A percentile compares a stretch with the other conserved stretches of the same genome.
Evolutionary conservation across 163 green algal species (phyloP).

Genomic region (Prototheca wickerhamii): DNA sequence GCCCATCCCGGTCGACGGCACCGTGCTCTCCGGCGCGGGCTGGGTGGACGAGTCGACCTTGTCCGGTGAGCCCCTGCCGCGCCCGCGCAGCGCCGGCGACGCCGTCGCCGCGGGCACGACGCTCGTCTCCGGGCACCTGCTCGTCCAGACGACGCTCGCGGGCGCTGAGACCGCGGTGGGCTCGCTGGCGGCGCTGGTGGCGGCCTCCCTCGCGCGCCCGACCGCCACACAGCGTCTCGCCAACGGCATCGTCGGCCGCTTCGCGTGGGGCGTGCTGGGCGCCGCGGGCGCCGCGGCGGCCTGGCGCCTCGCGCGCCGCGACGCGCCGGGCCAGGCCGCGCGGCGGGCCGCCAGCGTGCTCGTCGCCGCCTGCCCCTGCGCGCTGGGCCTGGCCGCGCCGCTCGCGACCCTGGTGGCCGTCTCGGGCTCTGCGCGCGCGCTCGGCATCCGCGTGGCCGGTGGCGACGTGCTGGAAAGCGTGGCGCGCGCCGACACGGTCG

Average conservation of each 20-base stretch:
- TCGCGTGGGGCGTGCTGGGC: slow-evolving; percentile 81
- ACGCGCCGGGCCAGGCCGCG: slow-evolving; percentile 23
- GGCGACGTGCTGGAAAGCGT: slow-evolving; percentile 75
- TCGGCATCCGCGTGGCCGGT: slow-evolving; percentile 40
- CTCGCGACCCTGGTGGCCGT: slow-evolving; percentile 68
- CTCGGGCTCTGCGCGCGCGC: slow-evolving; percentile 36
- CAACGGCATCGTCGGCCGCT: slow-evolving; percentile 76
- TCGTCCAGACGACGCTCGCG: slow-evolving; percentile 57
- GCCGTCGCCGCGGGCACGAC: slow-evolving; percentile 47
- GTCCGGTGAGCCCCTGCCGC: slow-evolving; percentile 59
- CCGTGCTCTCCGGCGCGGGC: slow-evolving; percentile 18
- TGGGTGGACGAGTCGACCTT: slow-evolving; percentile 80
- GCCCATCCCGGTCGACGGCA: slow-evolving; percentile 75
- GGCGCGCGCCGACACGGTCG: slow-evolving; percentile 60
- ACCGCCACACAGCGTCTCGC: slow-evolving; percentile 85
- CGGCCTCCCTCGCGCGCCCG: slow-evolving; percentile 61
- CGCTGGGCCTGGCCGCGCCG: slow-evolving; percentile 65
- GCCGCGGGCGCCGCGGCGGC: slow-evolving; percentile 66
- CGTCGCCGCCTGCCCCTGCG: slow-evolving; percentile 70
- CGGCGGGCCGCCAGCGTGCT: slow-evolving; percentile 47
- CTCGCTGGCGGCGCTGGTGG: slow-evolving; percentile 59
- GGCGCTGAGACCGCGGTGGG: slow-evolving; percentile 60
- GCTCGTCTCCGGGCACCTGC: slow-evolving; percentile 63
- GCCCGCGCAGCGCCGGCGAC: slow-evolving; percentile 59
- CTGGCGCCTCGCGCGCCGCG: slow-evolving; percentile 64